Conservation (phyloP, 1,139 yeast species). For the Scheffersomyces segobiensis region DNA sequence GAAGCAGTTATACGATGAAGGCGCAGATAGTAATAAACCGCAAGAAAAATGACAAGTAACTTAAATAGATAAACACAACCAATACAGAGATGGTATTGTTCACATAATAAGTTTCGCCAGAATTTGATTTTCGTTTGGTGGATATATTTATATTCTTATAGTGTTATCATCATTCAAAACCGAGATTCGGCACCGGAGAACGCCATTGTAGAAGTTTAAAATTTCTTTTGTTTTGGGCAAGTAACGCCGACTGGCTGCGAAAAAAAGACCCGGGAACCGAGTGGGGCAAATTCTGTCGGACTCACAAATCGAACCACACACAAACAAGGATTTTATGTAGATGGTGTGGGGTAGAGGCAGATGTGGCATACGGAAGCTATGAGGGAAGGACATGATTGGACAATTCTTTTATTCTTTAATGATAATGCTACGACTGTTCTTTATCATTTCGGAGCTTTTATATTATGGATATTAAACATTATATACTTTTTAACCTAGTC, state of each 20-base stretch:
- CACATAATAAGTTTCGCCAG: not conserved
- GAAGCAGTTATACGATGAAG: not conserved
- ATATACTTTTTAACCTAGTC: not conserved
- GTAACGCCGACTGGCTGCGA: conserved; percentile 1
- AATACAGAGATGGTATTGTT: not conserved
- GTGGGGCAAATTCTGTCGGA: not conserved
- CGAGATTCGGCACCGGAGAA: conserved; percentile 1
- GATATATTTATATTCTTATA: not conserved
- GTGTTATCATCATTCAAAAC: not conserved
- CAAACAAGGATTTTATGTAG: not conserved
- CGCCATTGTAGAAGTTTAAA: not conserved
- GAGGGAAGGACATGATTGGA: not conserved
- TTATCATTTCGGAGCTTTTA: not conserved
- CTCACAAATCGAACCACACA: not conserved
- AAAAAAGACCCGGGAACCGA: not conserved
- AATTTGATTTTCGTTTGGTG: not conserved
- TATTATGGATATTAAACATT: not conserved
- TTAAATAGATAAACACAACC: not conserved
- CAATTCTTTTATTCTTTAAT: not conserved
- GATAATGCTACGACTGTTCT: not conserved
- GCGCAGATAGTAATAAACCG: not conserved
- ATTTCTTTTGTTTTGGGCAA: not conserved
- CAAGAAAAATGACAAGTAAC: not conserved
- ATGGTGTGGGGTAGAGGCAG: not conserved
- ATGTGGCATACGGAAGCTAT: not conserved